phyloP scores from a whole-genome alignment of 2,329 filamentous ascomycete species.

The Parafenestella ontariensis region DNA sequence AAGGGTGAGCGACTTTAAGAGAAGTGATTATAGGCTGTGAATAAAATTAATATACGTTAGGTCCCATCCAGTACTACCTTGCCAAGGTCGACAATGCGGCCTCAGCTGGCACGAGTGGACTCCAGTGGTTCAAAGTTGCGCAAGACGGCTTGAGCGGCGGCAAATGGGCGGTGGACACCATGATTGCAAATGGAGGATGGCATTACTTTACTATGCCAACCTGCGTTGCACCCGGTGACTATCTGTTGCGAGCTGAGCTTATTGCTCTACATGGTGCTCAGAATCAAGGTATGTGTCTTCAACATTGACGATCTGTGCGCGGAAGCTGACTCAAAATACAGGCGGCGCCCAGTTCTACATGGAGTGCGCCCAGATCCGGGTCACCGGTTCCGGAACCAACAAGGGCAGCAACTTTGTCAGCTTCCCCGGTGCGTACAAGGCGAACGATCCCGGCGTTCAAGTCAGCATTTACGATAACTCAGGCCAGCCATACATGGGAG shows the following conservation, averaged over 20 bases:
- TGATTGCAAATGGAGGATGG: constrained; percentile 55
- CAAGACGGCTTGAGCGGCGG: constrained; percentile 45
- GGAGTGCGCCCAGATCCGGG: constrained; percentile 35
- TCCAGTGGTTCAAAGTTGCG: constrained; percentile 49
- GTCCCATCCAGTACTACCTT: constrained; percentile 27
- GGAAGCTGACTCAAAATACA: background rate
- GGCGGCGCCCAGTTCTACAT: constrained; percentile 26
- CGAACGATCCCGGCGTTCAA: constrained; percentile 27
- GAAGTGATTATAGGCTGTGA: background rate
- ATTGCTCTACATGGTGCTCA: constrained; percentile 50
- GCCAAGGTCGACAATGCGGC: constrained; percentile 47
- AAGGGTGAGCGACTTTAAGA: constrained; percentile 44
- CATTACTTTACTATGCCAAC: constrained; percentile 45
- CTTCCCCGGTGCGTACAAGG: constrained; percentile 35
- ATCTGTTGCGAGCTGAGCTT: constrained; percentile 51
- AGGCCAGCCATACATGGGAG: constrained; percentile 20
- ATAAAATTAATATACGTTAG: background rate
- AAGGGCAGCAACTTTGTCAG: constrained; percentile 21
- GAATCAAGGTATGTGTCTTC: constrained; percentile 4
- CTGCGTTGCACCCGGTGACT: constrained; percentile 43
- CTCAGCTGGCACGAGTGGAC: constrained; percentile 40
- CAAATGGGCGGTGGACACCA: constrained; percentile 56
- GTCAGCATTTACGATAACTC: constrained; percentile 26
- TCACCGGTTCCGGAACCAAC: constrained; percentile 25
- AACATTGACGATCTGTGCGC: no score